Evolutionary conservation across 768 basidiomycete species (phyloP).

Genomic region (Kwoniella sp.): DNA sequence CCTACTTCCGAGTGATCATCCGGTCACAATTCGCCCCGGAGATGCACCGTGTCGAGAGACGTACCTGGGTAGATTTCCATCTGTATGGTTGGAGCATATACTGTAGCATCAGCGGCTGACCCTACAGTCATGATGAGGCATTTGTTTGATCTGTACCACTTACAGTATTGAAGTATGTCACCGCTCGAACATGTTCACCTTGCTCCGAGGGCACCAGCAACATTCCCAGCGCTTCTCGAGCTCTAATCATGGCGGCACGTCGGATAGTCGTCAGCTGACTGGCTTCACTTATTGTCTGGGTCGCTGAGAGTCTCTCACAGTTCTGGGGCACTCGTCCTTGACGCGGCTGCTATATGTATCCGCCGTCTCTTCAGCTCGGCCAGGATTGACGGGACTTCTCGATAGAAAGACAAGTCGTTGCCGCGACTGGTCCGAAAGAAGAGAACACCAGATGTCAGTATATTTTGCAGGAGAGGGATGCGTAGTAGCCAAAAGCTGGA

Average conservation of each 20-base stretch:
- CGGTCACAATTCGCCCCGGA: not conserved
- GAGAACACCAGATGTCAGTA: not conserved
- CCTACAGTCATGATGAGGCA: too few relatives aligned
- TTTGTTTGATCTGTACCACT: slow-evolving; percentile 4
- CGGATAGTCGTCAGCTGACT: too few relatives aligned
- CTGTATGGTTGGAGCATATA: slow-evolving; percentile 8
- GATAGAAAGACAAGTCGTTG: slow-evolving; percentile 69
- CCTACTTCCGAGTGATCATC: not conserved
- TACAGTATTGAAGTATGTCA: slow-evolving; percentile 57
- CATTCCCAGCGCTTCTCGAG: slow-evolving; percentile 69
- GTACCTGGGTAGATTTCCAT: slow-evolving; percentile 58
- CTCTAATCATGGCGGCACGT: slow-evolving; percentile 59
- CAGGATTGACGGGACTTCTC: slow-evolving; percentile 74
- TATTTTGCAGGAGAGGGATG: slow-evolving; percentile 1
- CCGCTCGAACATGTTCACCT: slow-evolving; percentile 49
- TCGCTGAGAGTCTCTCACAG: slow-evolving; percentile 66
- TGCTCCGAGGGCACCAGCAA: slow-evolving; percentile 52
- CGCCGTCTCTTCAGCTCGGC: slow-evolving; percentile 59
- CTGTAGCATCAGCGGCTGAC: not conserved
- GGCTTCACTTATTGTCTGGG: too few relatives aligned
- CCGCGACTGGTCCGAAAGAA: slow-evolving; percentile 62
- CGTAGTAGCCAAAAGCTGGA: too few relatives aligned
- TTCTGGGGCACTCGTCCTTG: slow-evolving; percentile 69
- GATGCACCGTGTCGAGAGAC: too few relatives aligned
- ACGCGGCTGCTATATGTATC: slow-evolving; percentile 70